Conservation (phyloP, 345 rosid genomes). For the Rhizophora mangle region DNA sequence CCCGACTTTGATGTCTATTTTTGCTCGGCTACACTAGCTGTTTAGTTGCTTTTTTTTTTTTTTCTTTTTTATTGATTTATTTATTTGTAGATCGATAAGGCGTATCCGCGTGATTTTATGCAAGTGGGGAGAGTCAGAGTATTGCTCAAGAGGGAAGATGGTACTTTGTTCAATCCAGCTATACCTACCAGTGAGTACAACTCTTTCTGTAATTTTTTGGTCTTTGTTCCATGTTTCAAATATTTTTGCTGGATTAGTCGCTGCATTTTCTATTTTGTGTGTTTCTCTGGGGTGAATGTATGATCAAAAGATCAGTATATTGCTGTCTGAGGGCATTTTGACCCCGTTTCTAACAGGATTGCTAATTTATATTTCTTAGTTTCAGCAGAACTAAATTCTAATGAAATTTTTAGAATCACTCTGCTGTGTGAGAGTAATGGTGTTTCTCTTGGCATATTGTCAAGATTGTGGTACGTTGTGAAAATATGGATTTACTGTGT, state of each 20-base stretch:
- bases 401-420: no score
- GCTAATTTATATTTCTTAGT: no score
- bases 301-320: no score
- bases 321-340: no score
- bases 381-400: no score
- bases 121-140: conserved; percentile 93
- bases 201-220: not conserved
- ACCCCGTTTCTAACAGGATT: no score
- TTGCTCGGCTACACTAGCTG: not conserved
- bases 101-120: conserved; percentile 91
- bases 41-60: not conserved
- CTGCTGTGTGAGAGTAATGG: no score
- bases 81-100: conserved; percentile 64
- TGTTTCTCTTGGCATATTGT: no score
- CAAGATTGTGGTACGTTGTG: no score
- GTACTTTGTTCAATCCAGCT: conserved; percentile 68
- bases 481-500: no score
- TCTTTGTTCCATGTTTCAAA: not conserved
- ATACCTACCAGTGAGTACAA: conserved; percentile 64
- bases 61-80: conserved; percentile 4
- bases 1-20: no score
- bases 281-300: no score
- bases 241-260: not conserved
- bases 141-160: conserved; percentile 74
- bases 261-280: not conserved